Conservation (phyloP, 306 rosid species). For the Alnus glutinosa region DNA sequence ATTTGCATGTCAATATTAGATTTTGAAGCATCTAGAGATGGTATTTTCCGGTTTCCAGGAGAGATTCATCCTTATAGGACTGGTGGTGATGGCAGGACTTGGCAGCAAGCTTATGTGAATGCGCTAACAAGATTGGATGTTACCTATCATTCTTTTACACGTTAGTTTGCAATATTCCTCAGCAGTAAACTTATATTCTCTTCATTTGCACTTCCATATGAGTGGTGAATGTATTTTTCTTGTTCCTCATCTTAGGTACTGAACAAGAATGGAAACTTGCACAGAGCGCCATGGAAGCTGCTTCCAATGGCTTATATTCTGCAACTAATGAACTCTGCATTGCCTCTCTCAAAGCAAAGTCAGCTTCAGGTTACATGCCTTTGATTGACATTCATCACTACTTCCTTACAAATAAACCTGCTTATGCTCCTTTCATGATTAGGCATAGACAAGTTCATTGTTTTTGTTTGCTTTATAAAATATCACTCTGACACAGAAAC, state of each 20-base stretch:
- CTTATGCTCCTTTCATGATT: slow-evolving; percentile 23
- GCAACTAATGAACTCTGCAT: slow-evolving; percentile 70
- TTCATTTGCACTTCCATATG: slow-evolving; percentile 10
- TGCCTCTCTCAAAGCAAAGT: slow-evolving; percentile 79
- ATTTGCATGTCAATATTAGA: slow-evolving; percentile 74
- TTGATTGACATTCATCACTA: slow-evolving; percentile 4
- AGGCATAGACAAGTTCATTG: neutral
- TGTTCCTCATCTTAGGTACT: slow-evolving; percentile 59
- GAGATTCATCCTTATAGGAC: slow-evolving; percentile 60
- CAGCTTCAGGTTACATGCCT: slow-evolving; percentile 74
- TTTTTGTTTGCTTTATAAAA: neutral
- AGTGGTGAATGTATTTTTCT: slow-evolving; percentile 27
- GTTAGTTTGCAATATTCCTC: slow-evolving; percentile 52
- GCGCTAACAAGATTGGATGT: slow-evolving; percentile 73
- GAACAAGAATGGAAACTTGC: slow-evolving; percentile 98
- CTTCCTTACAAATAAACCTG: slow-evolving; percentile 8
- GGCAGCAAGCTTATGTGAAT: slow-evolving; percentile 86
- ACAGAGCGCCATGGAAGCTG: slow-evolving; percentile 83
- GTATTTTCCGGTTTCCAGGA: slow-evolving; percentile 62
- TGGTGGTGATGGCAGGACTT: slow-evolving; percentile 65
- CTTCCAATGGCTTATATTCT: slow-evolving; percentile 71
- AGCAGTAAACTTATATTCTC: slow-evolving; percentile 21
- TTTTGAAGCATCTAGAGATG: slow-evolving; percentile 93
- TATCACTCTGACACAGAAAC: neutral
- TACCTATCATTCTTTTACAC: slow-evolving; percentile 72